These are phyloP conservation scores for Marsdenia floribunda DNA, from an alignment of 257 asterid genomes.

Conservation along the genomic window DNA sequence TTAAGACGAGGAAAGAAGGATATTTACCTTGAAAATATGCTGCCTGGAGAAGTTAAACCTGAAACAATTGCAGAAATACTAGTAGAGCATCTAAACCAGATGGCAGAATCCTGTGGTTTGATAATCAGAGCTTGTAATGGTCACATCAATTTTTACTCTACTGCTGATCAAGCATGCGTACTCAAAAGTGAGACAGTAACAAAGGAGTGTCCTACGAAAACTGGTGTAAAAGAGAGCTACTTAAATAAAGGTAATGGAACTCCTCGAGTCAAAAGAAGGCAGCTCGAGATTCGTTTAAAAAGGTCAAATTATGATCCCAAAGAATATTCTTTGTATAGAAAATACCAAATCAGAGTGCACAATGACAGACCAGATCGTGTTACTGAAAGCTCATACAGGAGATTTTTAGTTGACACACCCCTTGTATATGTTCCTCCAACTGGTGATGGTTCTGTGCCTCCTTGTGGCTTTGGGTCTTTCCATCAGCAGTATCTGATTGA, in stretches of 20 bases:
- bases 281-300: slow-evolving; percentile 61
- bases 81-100: slow-evolving; percentile 36
- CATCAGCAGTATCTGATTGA: slow-evolving; percentile 95
- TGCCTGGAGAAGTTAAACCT: slow-evolving; percentile 46
- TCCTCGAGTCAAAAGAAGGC: slow-evolving; percentile 32
- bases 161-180: slow-evolving; percentile 22
- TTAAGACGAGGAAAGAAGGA: slow-evolving; percentile 48
- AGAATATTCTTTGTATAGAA: slow-evolving; percentile 81
- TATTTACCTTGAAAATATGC: slow-evolving; percentile 27
- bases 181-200: slow-evolving; percentile 18
- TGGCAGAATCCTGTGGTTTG: slow-evolving; percentile 46
- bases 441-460: slow-evolving; percentile 53
- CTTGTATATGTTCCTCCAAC: slow-evolving; percentile 56
- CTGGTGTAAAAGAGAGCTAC: slow-evolving; percentile 21
- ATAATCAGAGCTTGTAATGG: slow-evolving; percentile 81
- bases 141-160: slow-evolving; percentile 73
- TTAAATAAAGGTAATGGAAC: slow-evolving; percentile 24
- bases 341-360: slow-evolving; percentile 86
- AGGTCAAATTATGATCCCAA: slow-evolving; percentile 72
- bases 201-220: slow-evolving; percentile 23
- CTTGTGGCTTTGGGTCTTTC: slow-evolving; percentile 94
- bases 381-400: slow-evolving; percentile 68
- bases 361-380: slow-evolving; percentile 76
- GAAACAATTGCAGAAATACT: slow-evolving; percentile 59
- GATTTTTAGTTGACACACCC: slow-evolving; percentile 91